Evolutionary conservation across 2,329 filamentous ascomycete genomes (phyloP).

Genomic region (Scedosporium boydii): DNA sequence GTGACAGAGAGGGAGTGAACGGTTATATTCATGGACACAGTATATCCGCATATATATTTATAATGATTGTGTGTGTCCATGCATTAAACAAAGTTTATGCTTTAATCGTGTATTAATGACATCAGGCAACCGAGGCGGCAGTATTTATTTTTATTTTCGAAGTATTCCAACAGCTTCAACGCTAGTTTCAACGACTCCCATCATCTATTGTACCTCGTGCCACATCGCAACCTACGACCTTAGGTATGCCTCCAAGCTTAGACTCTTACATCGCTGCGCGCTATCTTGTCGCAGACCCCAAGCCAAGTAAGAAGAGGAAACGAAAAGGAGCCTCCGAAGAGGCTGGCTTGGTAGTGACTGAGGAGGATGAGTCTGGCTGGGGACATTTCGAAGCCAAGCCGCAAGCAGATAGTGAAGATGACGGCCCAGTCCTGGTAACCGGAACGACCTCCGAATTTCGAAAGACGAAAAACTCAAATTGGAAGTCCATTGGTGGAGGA

Average conservation of each 20-base stretch:
- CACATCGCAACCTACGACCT: too few species aligned
- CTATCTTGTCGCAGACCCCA: constrained; percentile 61
- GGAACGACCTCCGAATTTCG: constrained; percentile 55
- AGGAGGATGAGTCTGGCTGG: constrained; percentile 53
- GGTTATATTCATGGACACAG: too few species aligned
- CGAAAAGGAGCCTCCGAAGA: constrained; percentile 38
- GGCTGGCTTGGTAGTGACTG: constrained; percentile 52
- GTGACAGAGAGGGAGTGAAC: too few species aligned
- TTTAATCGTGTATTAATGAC: too few species aligned
- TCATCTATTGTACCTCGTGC: too few species aligned
- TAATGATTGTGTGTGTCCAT: too few species aligned
- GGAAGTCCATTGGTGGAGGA: constrained; percentile 59
- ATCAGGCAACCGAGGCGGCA: too few species aligned
- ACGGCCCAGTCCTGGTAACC: constrained; percentile 37
- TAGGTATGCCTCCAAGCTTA: not conserved
- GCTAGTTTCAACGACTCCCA: too few species aligned
- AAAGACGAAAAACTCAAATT: constrained; percentile 66
- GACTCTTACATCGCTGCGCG: constrained; percentile 71
- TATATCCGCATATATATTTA: too few species aligned
- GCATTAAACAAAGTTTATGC: too few species aligned
- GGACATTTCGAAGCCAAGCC: constrained; percentile 19
- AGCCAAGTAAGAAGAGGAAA: constrained; percentile 54
- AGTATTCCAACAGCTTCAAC: too few species aligned
- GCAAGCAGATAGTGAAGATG: constrained; percentile 43
- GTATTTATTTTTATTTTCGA: too few species aligned